phyloP scores from a whole-genome alignment of 2,329 filamentous ascomycete genomes.

The Venturia carpophila region DNA sequence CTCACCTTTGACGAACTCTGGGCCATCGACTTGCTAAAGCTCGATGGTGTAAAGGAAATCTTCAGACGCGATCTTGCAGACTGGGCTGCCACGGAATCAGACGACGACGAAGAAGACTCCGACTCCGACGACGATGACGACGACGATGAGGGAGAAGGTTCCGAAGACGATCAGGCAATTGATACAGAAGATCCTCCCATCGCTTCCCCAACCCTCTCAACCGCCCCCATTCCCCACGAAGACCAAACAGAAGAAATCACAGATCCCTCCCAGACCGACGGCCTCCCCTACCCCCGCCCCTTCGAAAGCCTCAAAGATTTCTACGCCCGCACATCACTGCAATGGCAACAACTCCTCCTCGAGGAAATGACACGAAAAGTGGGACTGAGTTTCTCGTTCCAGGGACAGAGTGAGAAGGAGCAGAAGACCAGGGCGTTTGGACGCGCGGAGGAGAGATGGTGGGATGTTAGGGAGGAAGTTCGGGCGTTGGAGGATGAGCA shows the following conservation, averaged over 20 bases:
- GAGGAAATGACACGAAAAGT: constrained; percentile 57
- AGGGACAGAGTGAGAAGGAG: constrained; percentile 66
- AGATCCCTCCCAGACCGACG: constrained; percentile 54
- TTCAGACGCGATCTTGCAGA: constrained; percentile 80
- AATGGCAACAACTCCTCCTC: constrained; percentile 86
- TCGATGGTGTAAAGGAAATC: constrained; percentile 88
- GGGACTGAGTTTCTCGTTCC: background rate
- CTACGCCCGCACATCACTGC: constrained; percentile 75
- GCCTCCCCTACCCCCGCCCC: constrained; percentile 66
- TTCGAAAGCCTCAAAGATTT: constrained; percentile 91
- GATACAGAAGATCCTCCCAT: constrained; percentile 30
- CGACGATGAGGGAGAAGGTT: constrained; percentile 35
- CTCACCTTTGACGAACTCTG: constrained; percentile 95
- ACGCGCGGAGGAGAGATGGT: constrained; percentile 94
- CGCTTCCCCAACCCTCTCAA: constrained; percentile 43
- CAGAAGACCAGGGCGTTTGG: constrained; percentile 86
- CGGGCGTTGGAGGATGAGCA: constrained; percentile 88
- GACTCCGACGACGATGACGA: constrained; percentile 43
- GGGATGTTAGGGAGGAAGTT: constrained; percentile 94
- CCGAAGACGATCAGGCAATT: constrained; percentile 46
- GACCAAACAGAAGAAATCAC: constrained; percentile 47
- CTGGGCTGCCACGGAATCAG: constrained; percentile 56
- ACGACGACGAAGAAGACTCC: constrained; percentile 30
- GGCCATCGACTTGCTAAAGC: constrained; percentile 84
- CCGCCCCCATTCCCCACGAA: constrained; percentile 24